These are phyloP conservation scores for Claviceps monticola DNA, from an alignment of 2,329 filamentous ascomycete species.

Conservation along the genomic window DNA sequence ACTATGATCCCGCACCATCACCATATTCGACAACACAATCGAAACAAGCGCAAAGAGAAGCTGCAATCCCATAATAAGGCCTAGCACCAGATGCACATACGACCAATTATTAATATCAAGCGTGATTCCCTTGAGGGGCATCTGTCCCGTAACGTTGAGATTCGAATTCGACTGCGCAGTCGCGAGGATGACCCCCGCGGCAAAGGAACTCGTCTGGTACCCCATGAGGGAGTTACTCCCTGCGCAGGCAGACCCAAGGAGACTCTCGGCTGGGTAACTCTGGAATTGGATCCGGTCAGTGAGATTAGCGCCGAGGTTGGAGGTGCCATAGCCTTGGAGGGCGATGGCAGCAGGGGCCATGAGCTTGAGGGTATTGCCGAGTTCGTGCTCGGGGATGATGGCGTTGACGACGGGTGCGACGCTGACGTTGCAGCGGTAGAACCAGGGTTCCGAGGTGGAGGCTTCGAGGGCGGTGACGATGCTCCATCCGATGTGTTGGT, in stretches of 20 bases:
- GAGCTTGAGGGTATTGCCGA: constrained; percentile 20
- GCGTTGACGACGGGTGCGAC: constrained; percentile 21
- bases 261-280: constrained; percentile 27
- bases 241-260: constrained; percentile 19
- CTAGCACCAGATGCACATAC: constrained; percentile 18
- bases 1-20: constrained; percentile 15
- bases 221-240: constrained; percentile 23
- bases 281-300: constrained; percentile 18
- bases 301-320: constrained; percentile 11
- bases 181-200: constrained; percentile 21
- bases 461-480: constrained; percentile 25
- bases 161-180: constrained; percentile 17
- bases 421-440: constrained; percentile 26
- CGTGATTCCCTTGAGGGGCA: constrained; percentile 18
- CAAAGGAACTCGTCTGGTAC: constrained; percentile 20
- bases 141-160: constrained; percentile 14
- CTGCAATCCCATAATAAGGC: constrained; percentile 18
- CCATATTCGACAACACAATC: constrained; percentile 13
- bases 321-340: constrained; percentile 23
- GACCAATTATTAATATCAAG: constrained; percentile 20
- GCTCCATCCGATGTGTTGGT: constrained; percentile 15
- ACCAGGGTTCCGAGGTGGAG: constrained; percentile 22
- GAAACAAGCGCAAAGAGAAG: constrained; percentile 13
- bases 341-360: constrained; percentile 25
- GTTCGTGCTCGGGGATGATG: constrained; percentile 19